Percentiles rank a stretch among this genome's conserved stretches.
Conservation (phyloP, 2,329 filamentous ascomycete species). For the Ceratocystis smalleyi region DNA sequence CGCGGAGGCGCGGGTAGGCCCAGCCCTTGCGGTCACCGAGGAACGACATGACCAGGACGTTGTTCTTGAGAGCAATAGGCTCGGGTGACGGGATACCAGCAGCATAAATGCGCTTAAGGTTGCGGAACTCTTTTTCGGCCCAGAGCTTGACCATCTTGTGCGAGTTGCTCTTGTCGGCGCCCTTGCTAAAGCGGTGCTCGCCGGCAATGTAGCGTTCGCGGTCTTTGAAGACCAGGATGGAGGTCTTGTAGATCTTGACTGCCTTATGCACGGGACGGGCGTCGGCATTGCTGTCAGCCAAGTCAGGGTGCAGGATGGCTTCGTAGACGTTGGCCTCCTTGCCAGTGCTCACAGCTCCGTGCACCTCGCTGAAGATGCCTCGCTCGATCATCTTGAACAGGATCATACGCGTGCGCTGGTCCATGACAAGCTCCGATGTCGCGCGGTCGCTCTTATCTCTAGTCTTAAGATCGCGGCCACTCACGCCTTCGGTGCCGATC, state of each 20-base stretch:
- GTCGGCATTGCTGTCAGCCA: slow-evolving; percentile 38
- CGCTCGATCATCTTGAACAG: slow-evolving; percentile 91
- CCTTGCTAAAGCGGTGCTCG: slow-evolving; percentile 78
- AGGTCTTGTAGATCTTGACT: slow-evolving; percentile 98
- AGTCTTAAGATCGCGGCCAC: slow-evolving; percentile 32
- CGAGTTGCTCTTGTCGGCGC: slow-evolving; percentile 88
- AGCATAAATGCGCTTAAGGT: slow-evolving; percentile 67
- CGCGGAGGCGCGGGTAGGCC: slow-evolving; percentile 75
- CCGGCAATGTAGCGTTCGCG: slow-evolving; percentile 89
- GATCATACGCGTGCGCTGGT: slow-evolving; percentile 89
- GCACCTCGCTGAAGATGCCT: slow-evolving; percentile 73
- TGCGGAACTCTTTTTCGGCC: slow-evolving; percentile 97
- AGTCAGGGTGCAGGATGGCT: slow-evolving; percentile 48
- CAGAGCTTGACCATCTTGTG: slow-evolving; percentile 95
- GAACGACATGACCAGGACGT: slow-evolving; percentile 91
- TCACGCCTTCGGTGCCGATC: slow-evolving; percentile 23
- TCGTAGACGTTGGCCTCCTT: slow-evolving; percentile 99
- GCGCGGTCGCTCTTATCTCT: slow-evolving; percentile 88
- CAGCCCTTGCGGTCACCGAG: slow-evolving; percentile 75
- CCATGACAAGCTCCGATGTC: slow-evolving; percentile 86
- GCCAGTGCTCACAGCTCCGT: slow-evolving; percentile 88
- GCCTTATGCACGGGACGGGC: slow-evolving; percentile 55
- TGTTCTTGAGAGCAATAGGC: slow-evolving; percentile 75
- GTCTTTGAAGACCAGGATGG: slow-evolving; percentile 95
- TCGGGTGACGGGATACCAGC: slow-evolving; percentile 84